Percentiles rank a stretch among this genome's conserved stretches.
These are phyloP conservation scores for Discostella stelligera DNA, from an alignment of 352 stramenopile species.

Conservation along the genomic window DNA sequence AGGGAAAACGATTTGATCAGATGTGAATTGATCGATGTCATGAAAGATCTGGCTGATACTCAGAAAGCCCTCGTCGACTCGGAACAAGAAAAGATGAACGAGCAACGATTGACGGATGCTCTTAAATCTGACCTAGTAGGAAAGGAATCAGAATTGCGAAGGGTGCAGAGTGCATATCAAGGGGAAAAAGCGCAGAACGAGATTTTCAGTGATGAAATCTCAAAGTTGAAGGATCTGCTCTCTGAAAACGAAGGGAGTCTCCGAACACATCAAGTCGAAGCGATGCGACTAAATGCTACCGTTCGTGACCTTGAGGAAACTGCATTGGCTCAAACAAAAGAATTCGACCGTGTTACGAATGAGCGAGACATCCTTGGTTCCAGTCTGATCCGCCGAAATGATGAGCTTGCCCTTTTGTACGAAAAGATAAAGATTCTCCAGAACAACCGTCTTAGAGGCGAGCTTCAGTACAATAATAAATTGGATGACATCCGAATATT, in stretches of 20 bases:
- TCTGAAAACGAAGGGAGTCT: slow-evolving; percentile 90
- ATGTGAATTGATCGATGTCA: slow-evolving; percentile 92
- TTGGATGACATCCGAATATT: slow-evolving; percentile 92
- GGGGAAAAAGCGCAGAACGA: slow-evolving; percentile 94
- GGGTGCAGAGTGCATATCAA: slow-evolving; percentile 94
- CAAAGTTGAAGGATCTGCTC: slow-evolving; percentile 87
- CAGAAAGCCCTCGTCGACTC: slow-evolving; percentile 95
- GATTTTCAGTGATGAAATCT: slow-evolving; percentile 91
- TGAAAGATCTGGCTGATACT: slow-evolving; percentile 93
- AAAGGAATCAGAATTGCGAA: slow-evolving; percentile 93
- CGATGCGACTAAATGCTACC: slow-evolving; percentile 88
- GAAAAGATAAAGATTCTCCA: slow-evolving; percentile 97
- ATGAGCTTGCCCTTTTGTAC: slow-evolving; percentile 95
- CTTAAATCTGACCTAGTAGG: slow-evolving; percentile 92
- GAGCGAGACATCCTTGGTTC: slow-evolving; percentile 95
- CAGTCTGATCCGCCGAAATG: slow-evolving; percentile 94
- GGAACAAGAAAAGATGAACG: slow-evolving; percentile 95
- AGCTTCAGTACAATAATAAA: slow-evolving; percentile 87
- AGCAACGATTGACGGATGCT: slow-evolving; percentile 87
- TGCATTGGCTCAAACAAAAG: slow-evolving; percentile 90
- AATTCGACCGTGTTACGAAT: slow-evolving; percentile 95
- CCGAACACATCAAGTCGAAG: slow-evolving; percentile 91
- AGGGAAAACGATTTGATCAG: slow-evolving; percentile 94
- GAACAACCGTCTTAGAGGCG: slow-evolving; percentile 89
- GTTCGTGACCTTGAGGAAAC: slow-evolving; percentile 93